These are phyloP conservation scores for Diutina mesorugosa DNA, from an alignment of 1,139 yeast genomes.

Conservation along the genomic window DNA sequence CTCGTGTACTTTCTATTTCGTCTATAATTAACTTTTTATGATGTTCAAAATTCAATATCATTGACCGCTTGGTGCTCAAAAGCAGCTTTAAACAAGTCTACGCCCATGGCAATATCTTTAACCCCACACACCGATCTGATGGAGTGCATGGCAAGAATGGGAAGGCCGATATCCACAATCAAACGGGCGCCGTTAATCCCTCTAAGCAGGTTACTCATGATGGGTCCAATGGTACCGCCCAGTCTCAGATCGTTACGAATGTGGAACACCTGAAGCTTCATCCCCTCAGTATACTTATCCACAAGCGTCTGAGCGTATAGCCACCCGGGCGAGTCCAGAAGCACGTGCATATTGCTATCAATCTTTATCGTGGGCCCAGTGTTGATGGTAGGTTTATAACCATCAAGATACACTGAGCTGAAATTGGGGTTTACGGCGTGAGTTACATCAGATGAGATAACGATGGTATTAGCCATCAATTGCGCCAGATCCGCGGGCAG, in stretches of 20 bases:
- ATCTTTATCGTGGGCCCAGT: slow-evolving; percentile 26
- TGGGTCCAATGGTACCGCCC: slow-evolving; percentile 37
- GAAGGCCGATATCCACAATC: slow-evolving; percentile 28
- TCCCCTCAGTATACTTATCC: slow-evolving; percentile 9
- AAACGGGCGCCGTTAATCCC: slow-evolving; percentile 25
- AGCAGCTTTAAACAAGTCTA: slow-evolving; percentile 24
- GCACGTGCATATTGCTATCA: slow-evolving; percentile 30
- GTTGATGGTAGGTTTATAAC: slow-evolving; percentile 29
- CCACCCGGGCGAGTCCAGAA: slow-evolving; percentile 29
- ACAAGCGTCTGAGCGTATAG: slow-evolving; percentile 22
- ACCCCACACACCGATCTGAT: slow-evolving; percentile 30
- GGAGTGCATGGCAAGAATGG: slow-evolving; percentile 35
- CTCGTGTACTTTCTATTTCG: no score
- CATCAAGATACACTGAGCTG: slow-evolving; percentile 19
- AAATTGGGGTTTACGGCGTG: slow-evolving; percentile 36
- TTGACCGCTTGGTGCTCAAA: slow-evolving; percentile 12
- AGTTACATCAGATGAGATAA: slow-evolving; percentile 34
- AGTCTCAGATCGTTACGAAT: slow-evolving; percentile 30
- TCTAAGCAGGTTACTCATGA: slow-evolving; percentile 11
- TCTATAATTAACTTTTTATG: no score
- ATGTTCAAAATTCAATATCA: not conserved
- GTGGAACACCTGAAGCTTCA: slow-evolving; percentile 26
- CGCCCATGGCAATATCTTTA: slow-evolving; percentile 30
- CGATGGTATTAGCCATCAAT: slow-evolving; percentile 21
- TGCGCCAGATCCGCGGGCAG: slow-evolving; percentile 26